Evolutionary conservation across 306 rosid species (phyloP), one percentile per base, ranked within the genome.

Genomic region (Medicago lupulina): DNA sequence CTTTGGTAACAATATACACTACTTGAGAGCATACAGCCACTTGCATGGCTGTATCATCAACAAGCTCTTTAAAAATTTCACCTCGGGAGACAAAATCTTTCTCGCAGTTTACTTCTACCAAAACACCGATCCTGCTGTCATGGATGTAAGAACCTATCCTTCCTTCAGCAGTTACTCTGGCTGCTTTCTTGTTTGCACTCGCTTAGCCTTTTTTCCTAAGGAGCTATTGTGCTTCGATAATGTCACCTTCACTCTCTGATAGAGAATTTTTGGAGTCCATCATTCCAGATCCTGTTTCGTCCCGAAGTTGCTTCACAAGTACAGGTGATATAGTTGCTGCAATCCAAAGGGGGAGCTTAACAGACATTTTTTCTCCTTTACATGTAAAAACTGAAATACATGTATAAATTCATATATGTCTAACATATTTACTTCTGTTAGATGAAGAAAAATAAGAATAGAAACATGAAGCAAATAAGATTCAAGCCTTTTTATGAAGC

Each of bases 241-340:
- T 83, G 86, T 91, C 96, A 12, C 98, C 93, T 39, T 82, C 96
- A 40, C 91, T 86, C 86, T 92, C 97, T 0, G 93, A 75, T 54
- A 95, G 83, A 38, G 97, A 93, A 1, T 85, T 92, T 84, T 95
- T 95, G 93, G 97, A 92, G 78, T 95, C 97, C 99, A 95, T 95
- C 99, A 95, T 95, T 86, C 99, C 97, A 43, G 99, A 97, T 72
- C 99, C 99, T 8, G 97, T 89, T 77, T 95, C 99, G 46, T 92
- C 99, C 44, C 96, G 96, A 28, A 93, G 92, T 78, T 93, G 92
- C 88, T 89, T 93, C 78, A 93, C 96, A 75, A 91, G 95, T 70
- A 91, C 89, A 2, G 96, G 89, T 76, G 98, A 89, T 88, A 95
- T 87, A 76, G 87, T 80, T 69, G 90, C 96, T 90, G 92, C 73